Evolutionary conservation across 257 asterid genomes (phyloP).

Genomic region (Petunia secreta): DNA sequence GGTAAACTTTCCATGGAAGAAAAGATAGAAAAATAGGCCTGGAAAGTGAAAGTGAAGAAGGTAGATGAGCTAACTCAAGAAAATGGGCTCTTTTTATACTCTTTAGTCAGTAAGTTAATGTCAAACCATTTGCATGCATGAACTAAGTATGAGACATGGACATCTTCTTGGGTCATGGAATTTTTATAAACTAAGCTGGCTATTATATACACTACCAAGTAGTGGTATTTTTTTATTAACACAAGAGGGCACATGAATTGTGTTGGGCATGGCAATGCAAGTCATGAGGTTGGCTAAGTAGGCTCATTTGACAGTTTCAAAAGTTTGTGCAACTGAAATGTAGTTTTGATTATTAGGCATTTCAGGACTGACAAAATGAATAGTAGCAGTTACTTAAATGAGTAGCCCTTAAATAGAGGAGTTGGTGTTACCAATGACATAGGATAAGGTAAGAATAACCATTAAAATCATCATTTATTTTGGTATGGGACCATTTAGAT

Average conservation of each 20-base stretch:
- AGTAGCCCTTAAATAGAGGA: slow-evolving; percentile 16
- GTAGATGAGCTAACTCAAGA: slow-evolving; percentile 53
- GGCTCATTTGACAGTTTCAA: slow-evolving; percentile 24
- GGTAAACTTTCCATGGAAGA: slow-evolving; percentile 55
- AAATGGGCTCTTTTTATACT: slow-evolving; percentile 30
- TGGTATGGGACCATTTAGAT: slow-evolving; percentile 6
- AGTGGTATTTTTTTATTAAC: neutral
- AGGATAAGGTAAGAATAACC: slow-evolving; percentile 29
- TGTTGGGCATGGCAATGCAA: slow-evolving; percentile 10
- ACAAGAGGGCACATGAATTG: slow-evolving; percentile 13
- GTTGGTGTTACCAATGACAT: slow-evolving; percentile 33
- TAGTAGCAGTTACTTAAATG: slow-evolving; percentile 19
- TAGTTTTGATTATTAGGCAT: neutral
- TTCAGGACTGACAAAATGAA: neutral
- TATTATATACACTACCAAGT: neutral
- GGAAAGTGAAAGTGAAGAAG: slow-evolving; percentile 22
- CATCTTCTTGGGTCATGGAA: neutral
- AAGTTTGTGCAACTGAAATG: slow-evolving; percentile 19
- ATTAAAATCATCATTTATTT: slow-evolving; percentile 23
- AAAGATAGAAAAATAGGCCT: neutral
- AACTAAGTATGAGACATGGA: slow-evolving; percentile 20
- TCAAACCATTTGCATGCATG: slow-evolving; percentile 32
- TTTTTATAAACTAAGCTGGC: neutral
- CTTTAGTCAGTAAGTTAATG: slow-evolving; percentile 1
- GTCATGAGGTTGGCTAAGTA: slow-evolving; percentile 19